Conservation (phyloP, 768 basidiomycete genomes). For the Rhodotorula toruloides region DNA sequence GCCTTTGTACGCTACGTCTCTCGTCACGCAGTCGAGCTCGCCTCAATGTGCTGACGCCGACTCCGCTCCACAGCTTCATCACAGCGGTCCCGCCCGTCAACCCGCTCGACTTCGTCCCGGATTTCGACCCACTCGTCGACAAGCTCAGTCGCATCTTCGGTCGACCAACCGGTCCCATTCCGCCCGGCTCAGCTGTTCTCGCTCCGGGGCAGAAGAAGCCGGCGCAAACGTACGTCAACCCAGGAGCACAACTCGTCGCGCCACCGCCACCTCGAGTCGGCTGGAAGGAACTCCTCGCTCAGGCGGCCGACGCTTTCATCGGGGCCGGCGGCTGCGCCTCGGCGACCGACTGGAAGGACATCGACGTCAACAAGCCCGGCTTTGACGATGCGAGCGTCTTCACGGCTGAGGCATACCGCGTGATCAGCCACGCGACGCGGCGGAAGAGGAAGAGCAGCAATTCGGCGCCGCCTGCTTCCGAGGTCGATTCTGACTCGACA, state of each 20-base stretch:
- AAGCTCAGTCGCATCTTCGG: conserved; percentile 18
- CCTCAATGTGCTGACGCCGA: background rate
- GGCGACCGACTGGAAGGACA: background rate
- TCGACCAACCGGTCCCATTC: background rate
- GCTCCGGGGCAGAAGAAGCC: conserved; percentile 16
- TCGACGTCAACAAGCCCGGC: background rate
- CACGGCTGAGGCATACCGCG: background rate
- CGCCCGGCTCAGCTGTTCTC: conserved; percentile 16
- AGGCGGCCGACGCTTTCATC: background rate
- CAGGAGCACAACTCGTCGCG: too few species aligned
- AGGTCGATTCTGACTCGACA: too few species aligned
- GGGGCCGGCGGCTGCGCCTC: background rate
- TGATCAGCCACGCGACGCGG: background rate
- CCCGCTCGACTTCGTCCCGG: conserved; percentile 19
- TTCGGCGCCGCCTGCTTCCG: too few species aligned
- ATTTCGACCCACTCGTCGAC: conserved; percentile 20
- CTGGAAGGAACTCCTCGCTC: background rate
- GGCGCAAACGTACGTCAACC: background rate
- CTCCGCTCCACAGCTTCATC: conserved; percentile 12
- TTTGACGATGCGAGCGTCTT: background rate
- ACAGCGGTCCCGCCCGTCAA: conserved; percentile 8
- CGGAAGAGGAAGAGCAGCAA: background rate
- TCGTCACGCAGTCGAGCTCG: background rate
- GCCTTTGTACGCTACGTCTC: conserved; percentile 6
- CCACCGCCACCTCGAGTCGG: background rate